Evolutionary conservation across 2,329 filamentous ascomycete species (phyloP), one percentile per base, ranked within the genome.

Genomic region (Peltaster fructicola): DNA sequence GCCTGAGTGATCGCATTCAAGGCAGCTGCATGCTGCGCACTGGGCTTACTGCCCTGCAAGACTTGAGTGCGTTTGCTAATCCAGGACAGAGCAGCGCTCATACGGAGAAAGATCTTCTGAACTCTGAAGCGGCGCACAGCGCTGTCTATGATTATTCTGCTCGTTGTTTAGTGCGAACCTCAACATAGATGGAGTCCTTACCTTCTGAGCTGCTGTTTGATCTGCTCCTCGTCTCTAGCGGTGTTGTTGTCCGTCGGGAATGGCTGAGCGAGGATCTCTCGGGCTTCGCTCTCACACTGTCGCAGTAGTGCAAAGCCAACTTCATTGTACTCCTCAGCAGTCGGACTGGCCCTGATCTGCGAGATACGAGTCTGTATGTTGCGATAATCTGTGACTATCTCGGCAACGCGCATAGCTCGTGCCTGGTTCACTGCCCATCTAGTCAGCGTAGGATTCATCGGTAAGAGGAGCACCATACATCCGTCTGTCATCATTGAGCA

Each of bases 321-420:
- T 31, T 67, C 60, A 36, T 65, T 58, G 43, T 61, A 61, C 33
- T 70, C 64, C 26, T 66, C 62, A 19, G 59, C 51, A 4, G 59
- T 53, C 15, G 60, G 55, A 11, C 55, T 54, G 14, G 57, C 53
- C 30, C 59, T 57, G 30, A 67, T 56, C 31, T 65, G 56, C 15
- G 59, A 55, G 29, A 73, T 65, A 41, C 69, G 65, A 33, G 62
- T 47, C 34, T 71, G 63, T 4, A 72, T 50, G 28, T 64, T 67
- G 26, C 67, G 64, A 43, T 68, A 73, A 50, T 73, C 68, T 34
- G 61, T 61, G 53, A 73, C 67, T 42, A 73, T 60, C 47, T 73
- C 68, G 22, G 65, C 56, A 35, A 73, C 52, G 37, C 68, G 61
- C 45, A 73, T 54, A 24, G 68, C 68, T 41, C 68, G 64, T 30